Percentiles rank a stretch among this genome's conserved stretches.
Evolutionary conservation across 225 moss, liverwort and hornwort species (phyloP).

Genomic region (Climacium dendroides): DNA sequence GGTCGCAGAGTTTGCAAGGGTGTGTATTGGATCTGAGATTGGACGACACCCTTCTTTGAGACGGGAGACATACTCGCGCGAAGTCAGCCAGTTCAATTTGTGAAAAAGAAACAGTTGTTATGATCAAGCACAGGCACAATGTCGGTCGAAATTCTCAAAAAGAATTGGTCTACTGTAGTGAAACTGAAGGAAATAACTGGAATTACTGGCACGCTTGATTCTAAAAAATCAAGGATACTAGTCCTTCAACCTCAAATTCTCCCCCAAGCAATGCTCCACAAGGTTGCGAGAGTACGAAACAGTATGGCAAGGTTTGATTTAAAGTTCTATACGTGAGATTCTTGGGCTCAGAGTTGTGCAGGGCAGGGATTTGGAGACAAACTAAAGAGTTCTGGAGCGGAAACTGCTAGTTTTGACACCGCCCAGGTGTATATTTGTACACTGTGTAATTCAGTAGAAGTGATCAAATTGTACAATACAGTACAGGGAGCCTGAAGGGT

Average conservation of each 20-base stretch:
- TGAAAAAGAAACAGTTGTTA: not conserved
- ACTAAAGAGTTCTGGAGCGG: not conserved
- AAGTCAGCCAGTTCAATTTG: not conserved
- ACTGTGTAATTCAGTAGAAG: not conserved
- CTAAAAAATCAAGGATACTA: not conserved
- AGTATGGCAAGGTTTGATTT: not conserved
- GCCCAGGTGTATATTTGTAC: not conserved
- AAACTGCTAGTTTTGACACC: not conserved
- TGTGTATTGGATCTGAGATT: slow-evolving; percentile 19
- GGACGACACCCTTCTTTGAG: slow-evolving; percentile 25
- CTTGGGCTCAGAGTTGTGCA: not conserved
- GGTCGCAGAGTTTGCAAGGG: not conserved
- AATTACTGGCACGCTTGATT: not conserved
- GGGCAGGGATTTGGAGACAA: not conserved
- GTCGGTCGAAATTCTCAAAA: not conserved
- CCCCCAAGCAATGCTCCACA: not conserved
- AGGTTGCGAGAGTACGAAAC: not conserved
- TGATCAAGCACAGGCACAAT: not conserved
- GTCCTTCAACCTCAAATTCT: not conserved
- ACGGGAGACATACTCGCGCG: not conserved
- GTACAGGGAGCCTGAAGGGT: not conserved
- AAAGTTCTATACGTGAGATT: not conserved
- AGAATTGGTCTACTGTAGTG: not conserved
- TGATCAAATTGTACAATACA: not conserved
- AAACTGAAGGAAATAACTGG: not conserved